phyloP scores from a whole-genome alignment of 75 land plant species.

The Azolla pinnata region DNA sequence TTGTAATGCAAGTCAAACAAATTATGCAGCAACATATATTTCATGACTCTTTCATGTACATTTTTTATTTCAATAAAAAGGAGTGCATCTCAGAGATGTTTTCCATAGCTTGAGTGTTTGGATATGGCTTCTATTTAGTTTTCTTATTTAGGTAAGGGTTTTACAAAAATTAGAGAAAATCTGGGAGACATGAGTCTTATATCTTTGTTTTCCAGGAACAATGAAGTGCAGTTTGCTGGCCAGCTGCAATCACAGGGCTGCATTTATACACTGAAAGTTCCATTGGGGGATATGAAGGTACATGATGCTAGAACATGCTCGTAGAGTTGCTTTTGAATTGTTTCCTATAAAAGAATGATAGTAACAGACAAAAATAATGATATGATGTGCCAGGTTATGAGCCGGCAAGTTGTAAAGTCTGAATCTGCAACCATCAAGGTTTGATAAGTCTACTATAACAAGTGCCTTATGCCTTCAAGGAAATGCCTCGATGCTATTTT shows the following conservation, averaged over 20 bases:
- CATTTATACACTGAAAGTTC: slow-evolving; percentile 42
- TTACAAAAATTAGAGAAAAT: too few relatives aligned
- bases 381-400: slow-evolving; percentile 51
- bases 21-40: too few relatives aligned
- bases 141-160: too few relatives aligned
- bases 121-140: too few relatives aligned
- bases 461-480: too few relatives aligned
- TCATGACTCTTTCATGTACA: too few relatives aligned
- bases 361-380: too few relatives aligned
- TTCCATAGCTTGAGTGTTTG: not conserved
- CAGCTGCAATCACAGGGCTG: slow-evolving; percentile 82
- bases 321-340: not conserved
- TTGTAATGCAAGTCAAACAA: too few relatives aligned
- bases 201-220: slow-evolving; percentile 48
- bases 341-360: not conserved
- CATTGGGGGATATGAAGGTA: slow-evolving; percentile 55
- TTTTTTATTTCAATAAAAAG: too few relatives aligned
- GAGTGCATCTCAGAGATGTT: not conserved
- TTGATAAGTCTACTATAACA: too few relatives aligned
- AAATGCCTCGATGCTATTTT: too few relatives aligned
- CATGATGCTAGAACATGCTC: slow-evolving; percentile 1
- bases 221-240: slow-evolving; percentile 97
- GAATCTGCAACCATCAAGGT: slow-evolving; percentile 95
- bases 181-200: too few relatives aligned
- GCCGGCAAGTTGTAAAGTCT: slow-evolving; percentile 93